phyloP scores from a whole-genome alignment of 2,329 filamentous ascomycete species.

The Plenodomus lindquistii region DNA sequence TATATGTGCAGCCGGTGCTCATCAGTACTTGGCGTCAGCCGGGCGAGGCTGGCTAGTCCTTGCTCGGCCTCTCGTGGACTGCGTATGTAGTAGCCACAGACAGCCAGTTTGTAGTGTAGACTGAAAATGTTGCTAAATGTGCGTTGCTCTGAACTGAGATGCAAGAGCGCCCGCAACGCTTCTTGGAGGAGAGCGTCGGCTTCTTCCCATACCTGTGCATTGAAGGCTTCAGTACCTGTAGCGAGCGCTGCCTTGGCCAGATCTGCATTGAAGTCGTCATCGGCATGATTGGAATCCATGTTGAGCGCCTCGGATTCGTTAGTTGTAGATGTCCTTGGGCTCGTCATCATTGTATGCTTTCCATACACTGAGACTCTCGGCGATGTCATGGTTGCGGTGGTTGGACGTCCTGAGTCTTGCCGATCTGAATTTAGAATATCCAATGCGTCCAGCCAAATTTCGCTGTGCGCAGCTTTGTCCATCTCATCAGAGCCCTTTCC shows the following conservation, averaged over 20 bases:
- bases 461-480: not conserved
- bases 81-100: conserved; percentile 30
- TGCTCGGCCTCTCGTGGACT: conserved; percentile 20
- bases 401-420: not conserved
- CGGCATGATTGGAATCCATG: conserved; percentile 11
- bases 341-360: conserved; percentile 1
- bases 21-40: conserved; percentile 17
- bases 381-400: not conserved
- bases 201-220: conserved; percentile 23
- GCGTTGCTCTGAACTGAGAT: conserved; percentile 20
- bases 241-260: conserved; percentile 30
- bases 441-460: not conserved
- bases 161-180: conserved; percentile 26
- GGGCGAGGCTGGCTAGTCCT: conserved; percentile 22
- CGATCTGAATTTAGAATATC: not conserved
- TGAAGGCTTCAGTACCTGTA: conserved; percentile 27
- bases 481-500: not conserved
- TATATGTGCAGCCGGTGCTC: conserved; percentile 16
- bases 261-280: conserved; percentile 32
- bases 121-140: conserved; percentile 26
- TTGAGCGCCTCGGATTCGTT: not conserved
- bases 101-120: conserved; percentile 32
- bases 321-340: not conserved
- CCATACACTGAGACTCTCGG: not conserved
- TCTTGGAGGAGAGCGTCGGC: conserved; percentile 32